Percentiles rank a stretch among this genome's conserved stretches.
phyloP scores from a whole-genome alignment of 352 stramenopile species.

The Halophytophthora polymorphica region DNA sequence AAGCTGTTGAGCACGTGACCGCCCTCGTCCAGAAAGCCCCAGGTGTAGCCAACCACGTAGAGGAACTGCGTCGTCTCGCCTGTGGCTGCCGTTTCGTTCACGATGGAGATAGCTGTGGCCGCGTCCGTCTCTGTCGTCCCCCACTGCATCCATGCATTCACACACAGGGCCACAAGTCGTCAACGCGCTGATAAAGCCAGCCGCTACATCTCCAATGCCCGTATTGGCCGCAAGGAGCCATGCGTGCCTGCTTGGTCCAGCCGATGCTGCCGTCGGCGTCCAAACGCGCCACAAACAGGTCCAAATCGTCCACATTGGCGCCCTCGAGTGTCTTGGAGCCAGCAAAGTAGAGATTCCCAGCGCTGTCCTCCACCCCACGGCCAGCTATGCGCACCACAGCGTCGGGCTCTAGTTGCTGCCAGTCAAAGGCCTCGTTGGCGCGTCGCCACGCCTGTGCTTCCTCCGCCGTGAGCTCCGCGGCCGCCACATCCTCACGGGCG shows the following conservation, averaged over 20 bases:
- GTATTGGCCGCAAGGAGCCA: too few species aligned
- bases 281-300: slow-evolving; percentile 54
- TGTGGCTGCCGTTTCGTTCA: slow-evolving; percentile 38
- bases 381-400: slow-evolving; percentile 38
- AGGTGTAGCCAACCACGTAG: slow-evolving; percentile 66
- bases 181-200: neutral
- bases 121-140: slow-evolving; percentile 50
- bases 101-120: slow-evolving; percentile 45
- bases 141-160: slow-evolving; percentile 26
- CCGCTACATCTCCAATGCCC: slow-evolving; percentile 36
- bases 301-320: slow-evolving; percentile 26
- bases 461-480: slow-evolving; percentile 24
- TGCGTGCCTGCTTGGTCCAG: too few species aligned
- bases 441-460: slow-evolving; percentile 41
- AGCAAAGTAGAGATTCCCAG: slow-evolving; percentile 59
- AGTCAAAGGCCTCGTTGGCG: slow-evolving; percentile 45
- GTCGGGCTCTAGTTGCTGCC: slow-evolving; percentile 36
- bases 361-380: slow-evolving; percentile 28
- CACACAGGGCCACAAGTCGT: too few species aligned
- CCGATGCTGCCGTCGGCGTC: slow-evolving; percentile 38
- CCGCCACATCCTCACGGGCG: neutral
- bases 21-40: slow-evolving; percentile 68
- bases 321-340: slow-evolving; percentile 39
- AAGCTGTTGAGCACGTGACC: slow-evolving; percentile 69
- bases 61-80: slow-evolving; percentile 26